Evolutionary conservation across 192 early-diverging fungal species (phyloP).

Genomic region (Coemansia sp.): DNA sequence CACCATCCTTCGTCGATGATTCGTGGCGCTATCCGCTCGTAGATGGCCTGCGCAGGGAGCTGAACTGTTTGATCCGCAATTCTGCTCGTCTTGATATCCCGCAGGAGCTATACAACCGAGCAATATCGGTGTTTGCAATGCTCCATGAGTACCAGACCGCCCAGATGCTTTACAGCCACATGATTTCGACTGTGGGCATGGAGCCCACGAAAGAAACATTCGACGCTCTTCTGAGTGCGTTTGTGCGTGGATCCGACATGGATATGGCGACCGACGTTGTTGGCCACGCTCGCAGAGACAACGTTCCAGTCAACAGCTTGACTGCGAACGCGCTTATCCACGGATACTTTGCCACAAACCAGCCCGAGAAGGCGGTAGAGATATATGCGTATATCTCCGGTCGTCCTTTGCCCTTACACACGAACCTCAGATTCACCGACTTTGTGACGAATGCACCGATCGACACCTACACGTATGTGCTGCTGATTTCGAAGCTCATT

Average conservation of each 20-base stretch:
- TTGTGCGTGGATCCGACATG: slow-evolving; percentile 20
- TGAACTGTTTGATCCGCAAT: slow-evolving; percentile 8
- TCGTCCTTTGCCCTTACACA: slow-evolving; percentile 31
- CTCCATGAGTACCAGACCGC: slow-evolving; percentile 19
- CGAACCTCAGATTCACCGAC: slow-evolving; percentile 7
- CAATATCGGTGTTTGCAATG: slow-evolving; percentile 32
- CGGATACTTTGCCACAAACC: slow-evolving; percentile 16
- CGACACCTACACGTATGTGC: slow-evolving; percentile 28
- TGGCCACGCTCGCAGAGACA: slow-evolving; percentile 7
- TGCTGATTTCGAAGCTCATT: slow-evolving; percentile 30
- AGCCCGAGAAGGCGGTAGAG: slow-evolving; percentile 16
- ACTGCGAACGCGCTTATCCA: slow-evolving; percentile 28
- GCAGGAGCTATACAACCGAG: slow-evolving; percentile 36
- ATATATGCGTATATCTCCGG: slow-evolving; percentile 37
- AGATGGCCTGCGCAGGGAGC: neutral
- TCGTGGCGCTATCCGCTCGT: slow-evolving; percentile 6
- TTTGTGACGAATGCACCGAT: slow-evolving; percentile 14
- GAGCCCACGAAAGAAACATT: slow-evolving; percentile 37
- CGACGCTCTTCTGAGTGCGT: slow-evolving; percentile 29
- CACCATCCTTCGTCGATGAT: neutral
- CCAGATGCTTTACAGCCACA: slow-evolving; percentile 36
- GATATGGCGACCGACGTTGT: slow-evolving; percentile 14
- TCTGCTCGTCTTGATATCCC: slow-evolving; percentile 4
- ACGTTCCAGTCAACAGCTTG: slow-evolving; percentile 15
- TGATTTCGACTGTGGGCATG: slow-evolving; percentile 16